Conservation (phyloP, 129 eudicot genomes). For the Erigeron canadensis region DNA sequence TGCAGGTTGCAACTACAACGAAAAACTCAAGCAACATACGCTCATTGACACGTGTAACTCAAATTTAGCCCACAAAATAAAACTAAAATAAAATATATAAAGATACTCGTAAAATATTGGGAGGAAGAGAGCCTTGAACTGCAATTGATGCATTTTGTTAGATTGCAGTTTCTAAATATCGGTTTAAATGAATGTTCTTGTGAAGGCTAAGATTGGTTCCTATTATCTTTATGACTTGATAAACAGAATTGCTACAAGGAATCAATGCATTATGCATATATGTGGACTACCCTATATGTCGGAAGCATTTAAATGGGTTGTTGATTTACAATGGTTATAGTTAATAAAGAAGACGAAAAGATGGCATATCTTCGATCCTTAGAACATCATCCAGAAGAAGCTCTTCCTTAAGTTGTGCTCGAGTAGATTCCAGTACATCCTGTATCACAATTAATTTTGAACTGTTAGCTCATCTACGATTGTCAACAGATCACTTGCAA, state of each 20-base stretch:
- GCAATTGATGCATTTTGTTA: slow-evolving; percentile 13
- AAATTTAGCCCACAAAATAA: not conserved
- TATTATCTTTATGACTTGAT: slow-evolving; percentile 4
- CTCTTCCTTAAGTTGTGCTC: slow-evolving; percentile 77
- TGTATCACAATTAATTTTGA: slow-evolving; percentile 18
- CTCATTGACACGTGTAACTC: not conserved
- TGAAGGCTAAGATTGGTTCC: not conserved
- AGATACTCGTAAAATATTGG: not conserved
- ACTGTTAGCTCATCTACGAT: not conserved
- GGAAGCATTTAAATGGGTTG: not conserved
- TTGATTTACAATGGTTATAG: slow-evolving; percentile 15
- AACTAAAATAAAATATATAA: too few species aligned
- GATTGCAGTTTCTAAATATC: not conserved
- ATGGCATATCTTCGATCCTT: slow-evolving; percentile 89
- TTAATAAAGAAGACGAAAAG: slow-evolving; percentile 62
- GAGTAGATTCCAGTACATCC: slow-evolving; percentile 62
- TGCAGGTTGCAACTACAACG: slow-evolving; percentile 3
- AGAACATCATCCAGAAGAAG: slow-evolving; percentile 70
- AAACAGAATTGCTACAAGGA: slow-evolving; percentile 5
- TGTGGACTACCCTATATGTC: slow-evolving; percentile 27
- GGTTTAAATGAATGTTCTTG: not conserved
- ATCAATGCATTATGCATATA: slow-evolving; percentile 29
- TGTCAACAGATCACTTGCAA: not conserved
- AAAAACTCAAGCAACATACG: not conserved
- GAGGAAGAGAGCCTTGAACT: slow-evolving; percentile 18